These are phyloP conservation scores for Oehlia diaphana DNA, from an alignment of 192 early-diverging fungal genomes.

Conservation along the genomic window DNA sequence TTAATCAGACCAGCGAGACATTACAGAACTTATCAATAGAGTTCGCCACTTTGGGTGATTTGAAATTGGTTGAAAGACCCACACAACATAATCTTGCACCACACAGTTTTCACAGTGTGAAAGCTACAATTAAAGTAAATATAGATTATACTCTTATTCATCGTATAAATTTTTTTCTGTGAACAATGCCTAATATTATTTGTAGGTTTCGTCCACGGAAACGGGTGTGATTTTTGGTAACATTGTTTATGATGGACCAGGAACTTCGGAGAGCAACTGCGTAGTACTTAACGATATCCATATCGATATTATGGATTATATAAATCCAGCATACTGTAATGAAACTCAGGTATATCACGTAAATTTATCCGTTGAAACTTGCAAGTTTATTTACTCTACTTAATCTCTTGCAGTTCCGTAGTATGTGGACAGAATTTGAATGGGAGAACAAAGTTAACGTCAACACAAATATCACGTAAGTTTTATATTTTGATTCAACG, in stretches of 20 bases:
- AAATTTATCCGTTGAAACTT: constrained; percentile 1
- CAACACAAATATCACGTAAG: constrained; percentile 86
- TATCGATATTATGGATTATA: constrained; percentile 99
- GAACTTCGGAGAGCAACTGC: constrained; percentile 85
- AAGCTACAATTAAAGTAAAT: constrained; percentile 92
- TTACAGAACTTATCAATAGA: constrained; percentile 97
- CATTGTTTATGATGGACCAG: constrained; percentile 97
- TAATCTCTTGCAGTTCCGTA: constrained; percentile 68
- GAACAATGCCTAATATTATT: neutral
- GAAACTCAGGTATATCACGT: constrained; percentile 67
- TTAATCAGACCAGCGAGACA: constrained; percentile 95
- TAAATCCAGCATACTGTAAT: constrained; percentile 87
- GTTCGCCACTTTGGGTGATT: constrained; percentile 96
- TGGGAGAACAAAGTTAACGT: constrained; percentile 99
- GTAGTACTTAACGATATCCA: constrained; percentile 97
- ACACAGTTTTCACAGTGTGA: constrained; percentile 91
- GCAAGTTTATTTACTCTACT: neutral
- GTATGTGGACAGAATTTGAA: constrained; percentile 99
- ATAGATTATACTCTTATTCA: too few relatives aligned
- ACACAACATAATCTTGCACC: constrained; percentile 84
- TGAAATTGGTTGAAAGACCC: constrained; percentile 96
- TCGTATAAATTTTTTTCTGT: neutral
- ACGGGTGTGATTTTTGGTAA: constrained; percentile 98
- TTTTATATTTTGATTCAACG: neutral
- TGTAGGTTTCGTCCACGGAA: constrained; percentile 90